Evolutionary conservation across 345 rosid species (phyloP).

Genomic region (Syzygium grande): DNA sequence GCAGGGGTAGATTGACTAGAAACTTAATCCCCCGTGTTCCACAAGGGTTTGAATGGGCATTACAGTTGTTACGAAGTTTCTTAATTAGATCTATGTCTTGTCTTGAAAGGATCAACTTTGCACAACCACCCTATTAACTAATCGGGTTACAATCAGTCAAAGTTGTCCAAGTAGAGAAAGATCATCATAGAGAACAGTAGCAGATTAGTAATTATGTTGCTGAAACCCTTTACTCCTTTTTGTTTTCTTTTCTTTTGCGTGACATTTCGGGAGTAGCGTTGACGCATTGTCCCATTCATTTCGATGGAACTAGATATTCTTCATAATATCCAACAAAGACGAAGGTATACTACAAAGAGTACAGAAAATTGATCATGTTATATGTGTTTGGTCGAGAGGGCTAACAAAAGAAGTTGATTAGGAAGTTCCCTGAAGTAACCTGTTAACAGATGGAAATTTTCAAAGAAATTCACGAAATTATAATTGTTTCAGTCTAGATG

Average conservation of each 20-base stretch:
- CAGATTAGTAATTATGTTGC: background rate
- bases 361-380: background rate
- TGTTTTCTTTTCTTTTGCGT: background rate
- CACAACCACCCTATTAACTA: background rate
- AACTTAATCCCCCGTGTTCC: background rate
- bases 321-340: background rate
- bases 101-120: background rate
- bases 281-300: rapidly evolving
- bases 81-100: background rate
- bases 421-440: background rate
- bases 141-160: background rate
- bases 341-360: background rate
- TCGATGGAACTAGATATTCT: background rate
- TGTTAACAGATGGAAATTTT: background rate
- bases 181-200: background rate
- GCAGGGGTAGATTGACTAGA: background rate
- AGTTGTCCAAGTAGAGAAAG: background rate
- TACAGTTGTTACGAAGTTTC: background rate
- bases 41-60: background rate
- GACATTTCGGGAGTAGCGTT: background rate
- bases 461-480: background rate
- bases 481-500: background rate
- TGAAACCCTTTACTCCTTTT: background rate
- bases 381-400: background rate
- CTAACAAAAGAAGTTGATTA: background rate